A percentile compares a stretch with the other conserved stretches of the same genome.
Evolutionary conservation across 129 eudicot species (phyloP).

Genomic region (Centaurea solstitialis): DNA sequence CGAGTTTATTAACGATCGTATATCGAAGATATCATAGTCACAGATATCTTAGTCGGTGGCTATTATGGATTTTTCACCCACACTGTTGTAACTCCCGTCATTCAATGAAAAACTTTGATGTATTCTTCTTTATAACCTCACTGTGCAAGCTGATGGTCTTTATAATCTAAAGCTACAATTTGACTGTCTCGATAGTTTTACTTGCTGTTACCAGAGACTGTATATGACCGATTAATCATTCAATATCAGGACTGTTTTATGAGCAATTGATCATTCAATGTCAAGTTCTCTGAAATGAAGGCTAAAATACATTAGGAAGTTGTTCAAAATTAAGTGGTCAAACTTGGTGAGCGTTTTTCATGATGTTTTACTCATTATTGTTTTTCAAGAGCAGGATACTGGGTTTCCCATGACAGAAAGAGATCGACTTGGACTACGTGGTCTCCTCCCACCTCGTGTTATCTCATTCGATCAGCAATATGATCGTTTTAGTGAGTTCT

Average conservation of each 20-base stretch:
- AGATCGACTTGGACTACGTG: slow-evolving; percentile 96
- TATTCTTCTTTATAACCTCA: neutral
- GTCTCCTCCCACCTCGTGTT: slow-evolving; percentile 98
- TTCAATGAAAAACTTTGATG: neutral
- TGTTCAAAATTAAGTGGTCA: neutral
- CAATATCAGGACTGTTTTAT: neutral
- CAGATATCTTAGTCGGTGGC: too few relatives aligned
- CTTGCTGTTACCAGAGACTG: neutral
- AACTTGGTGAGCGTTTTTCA: neutral
- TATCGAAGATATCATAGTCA: too few relatives aligned
- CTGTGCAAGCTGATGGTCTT: neutral
- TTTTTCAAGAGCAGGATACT: slow-evolving; percentile 64
- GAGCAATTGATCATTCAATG: neutral
- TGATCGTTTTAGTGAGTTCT: slow-evolving; percentile 80
- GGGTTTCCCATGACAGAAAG: slow-evolving; percentile 89
- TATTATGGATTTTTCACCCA: too few relatives aligned
- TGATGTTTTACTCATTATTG: slow-evolving; percentile 17
- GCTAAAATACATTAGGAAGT: neutral
- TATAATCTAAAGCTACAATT: neutral
- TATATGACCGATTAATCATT: neutral
- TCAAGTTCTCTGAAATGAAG: neutral
- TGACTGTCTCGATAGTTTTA: neutral
- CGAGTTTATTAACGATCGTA: too few relatives aligned
- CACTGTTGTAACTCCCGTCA: neutral
- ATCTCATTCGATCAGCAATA: slow-evolving; percentile 92